Evolutionary conservation across 257 asterid species (phyloP), one percentile per base, ranked within the genome.

Genomic region (Misopates orontium): DNA sequence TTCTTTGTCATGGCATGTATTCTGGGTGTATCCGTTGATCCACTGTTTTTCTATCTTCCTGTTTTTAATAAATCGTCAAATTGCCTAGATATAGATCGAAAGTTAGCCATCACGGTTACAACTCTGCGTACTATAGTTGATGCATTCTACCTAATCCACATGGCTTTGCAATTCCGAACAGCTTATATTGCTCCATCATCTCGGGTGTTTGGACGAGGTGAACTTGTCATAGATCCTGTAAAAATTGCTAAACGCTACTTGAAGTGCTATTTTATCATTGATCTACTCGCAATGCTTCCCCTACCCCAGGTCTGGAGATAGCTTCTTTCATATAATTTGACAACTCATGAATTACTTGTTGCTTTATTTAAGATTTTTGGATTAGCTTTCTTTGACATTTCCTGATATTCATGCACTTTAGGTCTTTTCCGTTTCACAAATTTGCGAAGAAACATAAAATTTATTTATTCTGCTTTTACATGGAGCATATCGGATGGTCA

Each of bases 151-250:
- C 88, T 94, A 63, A 59, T 88, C 69, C 96, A 86, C 80, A 88
- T 94, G 96, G 95, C 73, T 73, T 89, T 94, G 71, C 96, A 90
- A 80, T 94, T 94, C 69, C 92, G 96, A 60, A 94, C 99, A 51
- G 99, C 97, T 69, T 94, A 80, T 73, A 81, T 94, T 64, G 97
- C 99, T 23, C 99, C 99, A 12, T 90, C 97, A 28, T 94, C 99
- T 68, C 88, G 99, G 68, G 97, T 94, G 64, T 94, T 94, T 83
- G 99, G 99, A 62, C 77, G 98, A 62, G 99, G 98, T 55, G 99
- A 94, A 85, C 96, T 94, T 72, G 97, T 90, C 15, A 88, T 90
- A 65, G 95, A 90, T 82, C 90, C 89, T 56, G 89, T 78, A 49
- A 82, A 87, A 75, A 94, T 94, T 64, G 97, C 96, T 32, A 86